Evolutionary conservation across 2,329 filamentous ascomycete genomes (phyloP), one percentile per base, ranked within the genome.

Genomic region (Hawksworthiomyces lignivorus): DNA sequence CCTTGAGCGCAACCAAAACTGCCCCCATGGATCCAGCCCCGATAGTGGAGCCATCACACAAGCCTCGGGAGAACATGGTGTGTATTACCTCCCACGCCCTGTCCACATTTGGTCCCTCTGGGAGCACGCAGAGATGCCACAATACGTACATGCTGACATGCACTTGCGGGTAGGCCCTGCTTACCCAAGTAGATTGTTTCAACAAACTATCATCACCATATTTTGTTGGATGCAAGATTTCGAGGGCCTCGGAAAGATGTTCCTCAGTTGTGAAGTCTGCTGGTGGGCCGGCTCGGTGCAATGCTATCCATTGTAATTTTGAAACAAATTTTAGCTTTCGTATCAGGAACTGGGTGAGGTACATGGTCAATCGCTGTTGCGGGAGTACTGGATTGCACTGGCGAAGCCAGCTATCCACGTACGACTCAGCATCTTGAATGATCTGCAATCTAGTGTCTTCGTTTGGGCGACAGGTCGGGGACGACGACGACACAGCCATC

Each of bases 1-100:
- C 27, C 20, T 39, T 31, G 36, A 39, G 36, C 12, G 36, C 36
- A 8, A 28, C 36, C 26, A 39, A 24, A 26, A 39, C 36, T 26
- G 36, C 36, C 21, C 30, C 30, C 18, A 30, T 30, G 36, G 27
- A 30, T 18, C 36, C 36, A 31, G n/a, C n/a, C n/a, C n/a, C n/a
- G n/a, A n/a, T n/a, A n/a, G n/a, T n/a, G n/a, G n/a, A n/a, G n/a
- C n/a, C n/a, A n/a, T n/a, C n/a, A 39, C 21, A 10, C 36, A 26
- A 3, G 21, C 31, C 27, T 15, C 28, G 36, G 11, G 36, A 15
- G 6, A 39, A 39, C 4, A 39, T 14, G 4, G 27, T 39, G 26
- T 39, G 27, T n/a, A 31, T 20, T 6, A 28, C 36, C 14, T 19
- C 8, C 36, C 36, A 39, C 3, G 36, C 36, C 5, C 31, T 28